Percentiles rank a stretch among this genome's conserved stretches.
Evolutionary conservation across 169 alveolate genomes (phyloP).

Genomic region (Pseudocohnilembus persalinus): DNA sequence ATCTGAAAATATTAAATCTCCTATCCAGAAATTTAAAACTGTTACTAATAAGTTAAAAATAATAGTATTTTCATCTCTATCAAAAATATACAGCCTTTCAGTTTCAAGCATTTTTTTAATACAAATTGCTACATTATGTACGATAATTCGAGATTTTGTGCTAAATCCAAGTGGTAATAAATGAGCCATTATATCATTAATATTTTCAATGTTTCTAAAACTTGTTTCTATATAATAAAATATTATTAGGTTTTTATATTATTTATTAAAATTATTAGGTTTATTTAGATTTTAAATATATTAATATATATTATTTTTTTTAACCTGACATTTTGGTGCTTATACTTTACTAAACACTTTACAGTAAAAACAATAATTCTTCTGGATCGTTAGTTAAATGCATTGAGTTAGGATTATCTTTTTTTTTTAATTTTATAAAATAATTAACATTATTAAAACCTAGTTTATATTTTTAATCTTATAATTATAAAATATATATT

Average conservation of each 20-base stretch:
- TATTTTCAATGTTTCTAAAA: slow-evolving; percentile 36
- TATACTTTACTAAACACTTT: slow-evolving; percentile 52
- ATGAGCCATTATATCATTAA: slow-evolving; percentile 43
- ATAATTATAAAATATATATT: neutral
- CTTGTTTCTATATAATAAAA: slow-evolving; percentile 23
- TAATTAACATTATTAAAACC: slow-evolving; percentile 1
- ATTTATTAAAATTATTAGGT: neutral
- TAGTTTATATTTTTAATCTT: neutral
- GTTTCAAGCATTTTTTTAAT: slow-evolving; percentile 49
- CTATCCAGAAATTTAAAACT: slow-evolving; percentile 62
- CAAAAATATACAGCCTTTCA: slow-evolving; percentile 51
- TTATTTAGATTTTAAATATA: neutral
- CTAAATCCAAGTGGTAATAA: slow-evolving; percentile 64
- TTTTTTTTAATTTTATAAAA: neutral
- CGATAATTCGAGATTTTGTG: slow-evolving; percentile 40
- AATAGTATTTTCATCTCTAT: slow-evolving; percentile 46
- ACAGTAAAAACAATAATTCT: slow-evolving; percentile 60
- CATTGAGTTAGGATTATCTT: slow-evolving; percentile 31
- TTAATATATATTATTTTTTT: neutral
- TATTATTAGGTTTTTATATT: neutral
- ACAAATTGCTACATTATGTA: slow-evolving; percentile 54
- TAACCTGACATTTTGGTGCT: slow-evolving; percentile 60
- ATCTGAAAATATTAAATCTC: slow-evolving; percentile 62
- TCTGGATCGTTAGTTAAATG: slow-evolving; percentile 60
- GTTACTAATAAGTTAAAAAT: slow-evolving; percentile 48